Conservation (phyloP, 352 stramenopile genomes). For the Phytophthora sansomeana region DNA sequence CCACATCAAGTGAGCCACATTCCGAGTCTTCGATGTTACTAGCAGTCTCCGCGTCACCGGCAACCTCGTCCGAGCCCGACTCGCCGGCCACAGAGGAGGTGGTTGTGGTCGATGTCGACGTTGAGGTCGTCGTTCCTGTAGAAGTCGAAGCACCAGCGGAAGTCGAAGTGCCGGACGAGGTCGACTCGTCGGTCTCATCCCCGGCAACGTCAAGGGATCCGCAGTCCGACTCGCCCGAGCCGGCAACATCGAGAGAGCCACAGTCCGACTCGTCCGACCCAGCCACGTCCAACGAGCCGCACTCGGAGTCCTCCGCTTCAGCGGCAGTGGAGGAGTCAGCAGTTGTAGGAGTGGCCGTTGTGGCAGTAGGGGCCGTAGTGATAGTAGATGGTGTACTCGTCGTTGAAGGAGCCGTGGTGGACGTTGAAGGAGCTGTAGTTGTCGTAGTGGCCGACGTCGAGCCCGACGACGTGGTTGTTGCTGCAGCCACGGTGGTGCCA, state of each 20-base stretch:
- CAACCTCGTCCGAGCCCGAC: conserved; percentile 30
- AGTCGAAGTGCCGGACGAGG: conserved; percentile 2
- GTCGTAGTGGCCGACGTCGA: conserved; percentile 11
- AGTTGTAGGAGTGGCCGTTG: conserved; percentile 9
- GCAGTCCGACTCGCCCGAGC: conserved; percentile 24
- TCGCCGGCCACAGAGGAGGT: conserved; percentile 22
- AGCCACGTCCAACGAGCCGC: conserved; percentile 26
- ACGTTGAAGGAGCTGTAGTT: conserved; percentile 8
- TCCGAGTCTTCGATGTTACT: conserved; percentile 31
- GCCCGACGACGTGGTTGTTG: conserved; percentile 11
- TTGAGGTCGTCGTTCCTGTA: conserved; percentile 15
- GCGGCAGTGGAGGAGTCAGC: conserved; percentile 10
- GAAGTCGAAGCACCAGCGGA: conserved; percentile 14
- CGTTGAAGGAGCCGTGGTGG: conserved; percentile 4
- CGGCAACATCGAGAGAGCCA: conserved; percentile 29
- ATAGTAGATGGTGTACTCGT: conserved; percentile 1
- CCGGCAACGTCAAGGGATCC: conserved; percentile 34
- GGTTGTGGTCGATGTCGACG: conserved; percentile 19
- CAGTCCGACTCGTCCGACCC: conserved; percentile 31
- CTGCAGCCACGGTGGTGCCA: conserved; percentile 1
- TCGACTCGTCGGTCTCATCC: conserved; percentile 24
- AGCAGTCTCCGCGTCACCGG: conserved; percentile 27
- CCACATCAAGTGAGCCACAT: conserved; percentile 41
- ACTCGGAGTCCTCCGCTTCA: conserved; percentile 34
- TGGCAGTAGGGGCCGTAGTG: conserved; percentile 7